These are phyloP conservation scores for Silene uniflora DNA, from an alignment of 148 eudicot species.

Conservation along the genomic window DNA sequence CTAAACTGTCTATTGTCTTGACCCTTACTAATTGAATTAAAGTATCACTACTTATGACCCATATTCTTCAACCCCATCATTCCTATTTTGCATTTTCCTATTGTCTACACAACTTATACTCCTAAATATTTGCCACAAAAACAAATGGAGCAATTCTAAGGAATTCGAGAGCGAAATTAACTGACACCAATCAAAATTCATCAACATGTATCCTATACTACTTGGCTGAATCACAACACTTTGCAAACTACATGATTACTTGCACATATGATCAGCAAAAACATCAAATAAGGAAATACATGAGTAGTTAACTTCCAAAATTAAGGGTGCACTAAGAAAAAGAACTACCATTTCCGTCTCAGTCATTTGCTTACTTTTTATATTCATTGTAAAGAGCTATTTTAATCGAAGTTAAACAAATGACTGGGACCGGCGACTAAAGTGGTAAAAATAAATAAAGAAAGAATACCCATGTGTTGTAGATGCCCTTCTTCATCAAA, in stretches of 20 bases:
- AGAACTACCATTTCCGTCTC: too few relatives aligned
- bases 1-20: too few relatives aligned
- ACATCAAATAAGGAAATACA: not conserved
- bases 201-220: not conserved
- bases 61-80: not conserved
- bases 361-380: too few relatives aligned
- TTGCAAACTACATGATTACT: not conserved
- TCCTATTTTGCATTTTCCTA: not conserved
- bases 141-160: not conserved
- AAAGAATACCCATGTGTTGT: conserved; percentile 45
- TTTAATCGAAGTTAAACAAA: too few relatives aligned
- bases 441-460: conserved; percentile 1
- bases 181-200: not conserved
- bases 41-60: too few relatives aligned
- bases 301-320: not conserved
- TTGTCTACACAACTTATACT: too few relatives aligned
- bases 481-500: conserved; percentile 52
- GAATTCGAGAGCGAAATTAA: not conserved
- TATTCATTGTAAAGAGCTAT: too few relatives aligned
- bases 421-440: too few relatives aligned
- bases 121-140: too few relatives aligned
- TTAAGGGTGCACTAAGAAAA: not conserved
- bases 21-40: too few relatives aligned
- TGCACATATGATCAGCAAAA: not conserved
- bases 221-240: not conserved